Evolutionary conservation across 257 asterid species (phyloP), one percentile per base, ranked within the genome.

Genomic region (Misopates orontium): DNA sequence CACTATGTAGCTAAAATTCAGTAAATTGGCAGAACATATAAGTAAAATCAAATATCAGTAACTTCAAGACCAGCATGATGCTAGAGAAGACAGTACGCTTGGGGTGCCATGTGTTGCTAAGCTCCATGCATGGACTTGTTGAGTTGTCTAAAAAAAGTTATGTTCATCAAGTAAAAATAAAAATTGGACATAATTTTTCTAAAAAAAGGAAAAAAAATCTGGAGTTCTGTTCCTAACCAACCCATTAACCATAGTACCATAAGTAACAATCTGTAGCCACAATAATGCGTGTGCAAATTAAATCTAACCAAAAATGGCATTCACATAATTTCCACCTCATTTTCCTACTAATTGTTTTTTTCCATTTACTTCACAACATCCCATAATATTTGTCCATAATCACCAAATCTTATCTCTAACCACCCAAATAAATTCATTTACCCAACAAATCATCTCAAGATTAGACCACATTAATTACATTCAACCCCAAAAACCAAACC

Each of bases 331-430:
- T 24, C 64, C 42, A 20, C 13, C 36, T 39, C 21, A 19, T n/a
- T 51, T 60, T 16, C 49, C 59, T 45, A 41, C 48, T 39, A 57
- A 23, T 5, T n/a, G n/a, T 16, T 71, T 40, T 25, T 17, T 32
- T 32, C 41, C 59, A 42, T 44, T 54, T 42, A 9, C 32, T 59
- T 45, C 47, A n/a, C n/a, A 16, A 9, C 60, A 40, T 12, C 54
- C 31, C 49, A 67, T 31, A 28, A 10, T 9, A n/a, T 48, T 58
- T 58, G 39, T 12, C 36, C 25, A n/a, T 64, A 31, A 31, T 56
- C 42, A 13, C 48, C 60, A 60, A 60, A 71, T 72, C 59, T 22
- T 62, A 66, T 70, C 42, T 64, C 60, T 63, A 60, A 68, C 56
- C 14, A 53, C 52, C 63, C 56, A 62, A 50, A 19, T 51, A 48